Evolutionary conservation across 78 protist species (phyloP).

Genomic region (Protostelium mycophagum): DNA sequence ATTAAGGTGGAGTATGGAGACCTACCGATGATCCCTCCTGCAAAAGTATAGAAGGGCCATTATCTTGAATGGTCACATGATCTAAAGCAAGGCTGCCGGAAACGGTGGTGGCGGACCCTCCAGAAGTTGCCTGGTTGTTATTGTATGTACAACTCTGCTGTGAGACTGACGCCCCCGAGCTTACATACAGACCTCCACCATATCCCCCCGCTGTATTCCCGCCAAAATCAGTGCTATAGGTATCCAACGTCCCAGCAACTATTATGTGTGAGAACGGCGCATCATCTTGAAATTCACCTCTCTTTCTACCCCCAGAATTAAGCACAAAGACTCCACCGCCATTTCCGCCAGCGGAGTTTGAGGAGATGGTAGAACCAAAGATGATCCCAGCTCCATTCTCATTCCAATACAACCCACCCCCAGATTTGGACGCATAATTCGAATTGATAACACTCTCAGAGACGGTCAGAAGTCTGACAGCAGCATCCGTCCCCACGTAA

Average conservation of each 20-base stretch:
- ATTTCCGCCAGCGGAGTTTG: not conserved
- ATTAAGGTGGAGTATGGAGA: not conserved
- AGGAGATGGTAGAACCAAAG: not conserved
- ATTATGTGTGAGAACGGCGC: no score
- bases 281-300: not conserved
- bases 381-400: not conserved
- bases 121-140: not conserved
- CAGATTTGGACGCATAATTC: not conserved
- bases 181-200: not conserved
- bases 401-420: not conserved
- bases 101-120: not conserved
- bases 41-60: not conserved
- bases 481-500: not conserved
- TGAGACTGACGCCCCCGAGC: not conserved
- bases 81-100: not conserved
- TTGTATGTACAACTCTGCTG: not conserved
- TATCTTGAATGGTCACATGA: not conserved
- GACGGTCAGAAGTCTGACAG: not conserved
- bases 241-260: no score
- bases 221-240: not conserved
- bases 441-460: not conserved
- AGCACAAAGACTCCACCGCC: not conserved
- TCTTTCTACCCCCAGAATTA: not conserved
- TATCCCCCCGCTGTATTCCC: not conserved
- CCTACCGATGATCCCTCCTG: not conserved